Percentiles rank a stretch among this genome's conserved stretches.
These are phyloP conservation scores for Saccharomyces pastorianus DNA, from an alignment of 1,139 yeast genomes.

Conservation along the genomic window DNA sequence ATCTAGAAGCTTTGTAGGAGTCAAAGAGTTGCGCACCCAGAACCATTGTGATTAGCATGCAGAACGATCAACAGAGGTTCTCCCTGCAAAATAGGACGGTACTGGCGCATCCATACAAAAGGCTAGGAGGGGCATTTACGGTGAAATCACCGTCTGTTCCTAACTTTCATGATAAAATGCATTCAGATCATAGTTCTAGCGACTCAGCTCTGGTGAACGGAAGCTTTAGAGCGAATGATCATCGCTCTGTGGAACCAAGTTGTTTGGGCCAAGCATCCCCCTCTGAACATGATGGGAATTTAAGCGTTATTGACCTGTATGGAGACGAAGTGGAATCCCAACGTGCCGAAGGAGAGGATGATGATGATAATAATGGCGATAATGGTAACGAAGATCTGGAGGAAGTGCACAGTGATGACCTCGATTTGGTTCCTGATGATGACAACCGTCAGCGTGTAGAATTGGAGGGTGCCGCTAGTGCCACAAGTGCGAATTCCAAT, in stretches of 20 bases:
- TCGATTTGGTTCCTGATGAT: not conserved
- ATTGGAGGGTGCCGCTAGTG: not conserved
- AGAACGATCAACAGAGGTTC: constrained; percentile 5
- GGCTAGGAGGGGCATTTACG: constrained; percentile 8
- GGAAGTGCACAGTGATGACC: constrained; percentile 1
- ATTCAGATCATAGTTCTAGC: constrained; percentile 2
- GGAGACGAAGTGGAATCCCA: constrained; percentile 20
- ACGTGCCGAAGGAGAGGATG: constrained; percentile 6
- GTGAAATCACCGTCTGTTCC: constrained; percentile 29
- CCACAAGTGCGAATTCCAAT: constrained; percentile 17
- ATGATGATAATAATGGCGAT: constrained; percentile 1
- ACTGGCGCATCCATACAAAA: constrained; percentile 2
- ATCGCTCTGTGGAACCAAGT: not conserved
- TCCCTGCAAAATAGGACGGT: constrained; percentile 4
- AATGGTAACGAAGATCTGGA: constrained; percentile 8
- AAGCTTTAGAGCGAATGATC: not conserved
- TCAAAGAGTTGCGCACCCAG: not conserved
- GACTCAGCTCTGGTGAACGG: not conserved
- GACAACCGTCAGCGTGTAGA: not conserved
- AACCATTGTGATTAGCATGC: not conserved
- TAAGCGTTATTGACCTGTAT: constrained; percentile 26
- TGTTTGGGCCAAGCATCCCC: not conserved
- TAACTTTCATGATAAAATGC: constrained; percentile 17
- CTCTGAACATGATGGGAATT: constrained; percentile 5
- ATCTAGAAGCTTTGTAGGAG: not conserved